Evolutionary conservation across 2,329 filamentous ascomycete genomes (phyloP).

Genomic region (Fusarium sp.): DNA sequence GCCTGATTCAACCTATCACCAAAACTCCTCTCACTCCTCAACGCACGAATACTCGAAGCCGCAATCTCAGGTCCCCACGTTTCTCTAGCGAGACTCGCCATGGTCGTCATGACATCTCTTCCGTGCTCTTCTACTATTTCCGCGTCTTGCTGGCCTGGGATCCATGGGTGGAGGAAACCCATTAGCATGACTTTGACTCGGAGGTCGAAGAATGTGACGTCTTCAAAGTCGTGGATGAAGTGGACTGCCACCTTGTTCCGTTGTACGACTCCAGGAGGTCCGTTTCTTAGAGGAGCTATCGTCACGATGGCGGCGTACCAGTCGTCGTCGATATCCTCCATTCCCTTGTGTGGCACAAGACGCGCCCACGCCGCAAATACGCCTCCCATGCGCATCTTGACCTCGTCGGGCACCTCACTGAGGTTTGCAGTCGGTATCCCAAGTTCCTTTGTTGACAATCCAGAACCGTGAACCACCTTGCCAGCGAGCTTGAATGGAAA

Average conservation of each 20-base stretch:
- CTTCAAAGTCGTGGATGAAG: conserved; percentile 63
- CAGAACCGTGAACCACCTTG: conserved; percentile 58
- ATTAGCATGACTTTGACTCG: conserved; percentile 67
- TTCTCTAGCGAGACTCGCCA: conserved; percentile 59
- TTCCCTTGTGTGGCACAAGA: conserved; percentile 48
- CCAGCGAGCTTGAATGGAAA: conserved; percentile 65
- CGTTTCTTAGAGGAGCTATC: conserved; percentile 61
- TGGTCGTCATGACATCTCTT: conserved; percentile 54
- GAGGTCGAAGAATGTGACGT: conserved; percentile 52
- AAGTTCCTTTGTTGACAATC: conserved; percentile 51
- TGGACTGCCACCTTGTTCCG: conserved; percentile 64
- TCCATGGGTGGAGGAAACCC: conserved; percentile 63
- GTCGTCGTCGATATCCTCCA: conserved; percentile 49
- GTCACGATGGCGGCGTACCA: conserved; percentile 72
- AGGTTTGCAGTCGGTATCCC: conserved; percentile 67
- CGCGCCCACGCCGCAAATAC: conserved; percentile 74
- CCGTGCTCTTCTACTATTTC: conserved; percentile 46
- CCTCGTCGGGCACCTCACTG: conserved; percentile 59
- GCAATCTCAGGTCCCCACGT: conserved; percentile 57
- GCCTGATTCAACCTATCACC: conserved; percentile 59
- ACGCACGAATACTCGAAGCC: conserved; percentile 50
- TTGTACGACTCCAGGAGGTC: conserved; percentile 57
- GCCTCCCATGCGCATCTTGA: conserved; percentile 66
- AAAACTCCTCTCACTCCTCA: conserved; percentile 55
- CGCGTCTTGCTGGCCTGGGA: conserved; percentile 32